These are phyloP conservation scores for Leptographium wingfieldii DNA, from an alignment of 2,329 filamentous ascomycete genomes.

Conservation along the genomic window DNA sequence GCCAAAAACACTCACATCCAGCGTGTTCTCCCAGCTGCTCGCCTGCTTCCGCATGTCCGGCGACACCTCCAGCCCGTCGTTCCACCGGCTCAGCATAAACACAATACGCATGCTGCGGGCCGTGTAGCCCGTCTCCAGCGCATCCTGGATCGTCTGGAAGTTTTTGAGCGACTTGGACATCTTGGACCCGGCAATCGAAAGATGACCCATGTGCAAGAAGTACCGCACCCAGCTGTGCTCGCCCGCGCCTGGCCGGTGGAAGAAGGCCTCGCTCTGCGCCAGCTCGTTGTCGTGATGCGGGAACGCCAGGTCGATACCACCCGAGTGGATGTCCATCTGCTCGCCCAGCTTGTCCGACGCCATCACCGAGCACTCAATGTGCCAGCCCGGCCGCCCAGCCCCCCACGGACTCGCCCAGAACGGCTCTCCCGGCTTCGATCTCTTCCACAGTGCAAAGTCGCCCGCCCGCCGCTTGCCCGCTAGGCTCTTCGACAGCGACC, in stretches of 20 bases:
- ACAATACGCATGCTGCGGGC: slow-evolving; percentile 53
- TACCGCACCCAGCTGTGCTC: slow-evolving; percentile 51
- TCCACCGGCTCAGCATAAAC: slow-evolving; percentile 57
- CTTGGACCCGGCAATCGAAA: slow-evolving; percentile 36
- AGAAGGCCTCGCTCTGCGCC: slow-evolving; percentile 61
- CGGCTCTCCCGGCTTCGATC: slow-evolving; percentile 37
- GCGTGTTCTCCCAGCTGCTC: slow-evolving; percentile 41
- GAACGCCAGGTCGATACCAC: slow-evolving; percentile 50
- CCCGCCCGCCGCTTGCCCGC: slow-evolving; percentile 48
- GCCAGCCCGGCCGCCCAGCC: slow-evolving; percentile 56
- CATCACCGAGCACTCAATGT: slow-evolving; percentile 66
- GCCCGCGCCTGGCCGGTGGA: slow-evolving; percentile 26
- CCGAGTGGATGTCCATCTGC: slow-evolving; percentile 59
- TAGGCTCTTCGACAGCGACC: slow-evolving; percentile 44
- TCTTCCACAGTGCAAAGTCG: slow-evolving; percentile 58
- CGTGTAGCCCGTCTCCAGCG: slow-evolving; percentile 49
- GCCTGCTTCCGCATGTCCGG: slow-evolving; percentile 48
- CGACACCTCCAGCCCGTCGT: slow-evolving; percentile 58
- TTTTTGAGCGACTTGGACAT: slow-evolving; percentile 67
- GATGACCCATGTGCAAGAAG: slow-evolving; percentile 61
- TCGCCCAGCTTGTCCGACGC: slow-evolving; percentile 52
- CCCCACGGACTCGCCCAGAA: slow-evolving; percentile 56
- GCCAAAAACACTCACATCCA: slow-evolving; percentile 6
- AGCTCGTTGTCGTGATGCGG: slow-evolving; percentile 48
- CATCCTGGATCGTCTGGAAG: slow-evolving; percentile 58